Conservation (phyloP, 371 early-diverging fungal species). For the Mortierella sp. region DNA sequence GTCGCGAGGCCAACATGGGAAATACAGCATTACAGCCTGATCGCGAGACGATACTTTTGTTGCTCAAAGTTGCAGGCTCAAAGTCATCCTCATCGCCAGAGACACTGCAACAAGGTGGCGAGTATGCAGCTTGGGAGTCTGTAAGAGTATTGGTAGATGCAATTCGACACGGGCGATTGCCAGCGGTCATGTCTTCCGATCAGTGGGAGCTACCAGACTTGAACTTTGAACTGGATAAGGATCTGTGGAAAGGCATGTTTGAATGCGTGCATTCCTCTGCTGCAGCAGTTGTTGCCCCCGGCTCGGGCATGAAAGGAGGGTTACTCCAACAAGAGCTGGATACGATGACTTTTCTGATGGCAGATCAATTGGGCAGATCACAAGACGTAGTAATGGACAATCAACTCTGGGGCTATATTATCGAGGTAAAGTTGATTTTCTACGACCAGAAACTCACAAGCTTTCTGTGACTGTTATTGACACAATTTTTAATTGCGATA, state of each 20-base stretch:
- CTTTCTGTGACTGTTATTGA: too few species aligned
- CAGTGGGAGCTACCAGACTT: constrained; percentile 53
- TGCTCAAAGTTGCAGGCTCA: constrained; percentile 41
- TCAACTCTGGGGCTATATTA: constrained; percentile 39
- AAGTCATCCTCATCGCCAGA: not conserved
- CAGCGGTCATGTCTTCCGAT: constrained; percentile 42
- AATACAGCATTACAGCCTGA: constrained; percentile 38
- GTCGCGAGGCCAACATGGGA: constrained; percentile 38
- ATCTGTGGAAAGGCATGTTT: constrained; percentile 48
- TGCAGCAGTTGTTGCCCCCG: not conserved
- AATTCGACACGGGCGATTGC: constrained; percentile 50
- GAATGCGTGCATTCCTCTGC: constrained; percentile 29
- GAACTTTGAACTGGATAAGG: constrained; percentile 30
- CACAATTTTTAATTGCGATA: not conserved
- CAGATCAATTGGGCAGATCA: constrained; percentile 35
- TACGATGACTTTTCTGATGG: constrained; percentile 38
- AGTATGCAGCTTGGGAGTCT: constrained; percentile 26
- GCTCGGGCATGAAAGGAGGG: not conserved
- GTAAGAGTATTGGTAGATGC: constrained; percentile 39
- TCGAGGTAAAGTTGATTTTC: constrained; percentile 22
- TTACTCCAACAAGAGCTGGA: constrained; percentile 15
- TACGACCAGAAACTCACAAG: not conserved
- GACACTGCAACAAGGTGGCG: not conserved
- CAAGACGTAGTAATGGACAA: constrained; percentile 43
- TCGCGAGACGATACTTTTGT: constrained; percentile 30